Conservation (phyloP, 1,284 basidiomycete species). For the Malassezia caprae region DNA sequence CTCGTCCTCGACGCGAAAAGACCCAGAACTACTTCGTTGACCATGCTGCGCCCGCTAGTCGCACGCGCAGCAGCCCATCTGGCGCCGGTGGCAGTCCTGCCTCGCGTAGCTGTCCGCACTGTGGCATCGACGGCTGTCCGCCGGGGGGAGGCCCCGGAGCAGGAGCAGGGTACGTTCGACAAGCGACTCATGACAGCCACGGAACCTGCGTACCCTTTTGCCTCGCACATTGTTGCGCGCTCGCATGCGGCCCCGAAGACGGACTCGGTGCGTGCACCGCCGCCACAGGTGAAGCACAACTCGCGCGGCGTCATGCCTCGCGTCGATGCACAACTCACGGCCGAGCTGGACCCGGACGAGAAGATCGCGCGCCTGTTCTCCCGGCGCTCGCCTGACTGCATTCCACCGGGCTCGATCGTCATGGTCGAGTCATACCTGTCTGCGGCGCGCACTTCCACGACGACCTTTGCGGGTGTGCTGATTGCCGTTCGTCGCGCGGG, state of each 20-base stretch:
- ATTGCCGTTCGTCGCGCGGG: constrained; percentile 41
- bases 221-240: constrained; percentile 26
- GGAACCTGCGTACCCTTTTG: constrained; percentile 23
- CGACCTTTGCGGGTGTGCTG: constrained; percentile 41
- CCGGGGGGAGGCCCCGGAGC: neutral
- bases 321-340: constrained; percentile 30
- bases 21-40: neutral
- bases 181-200: neutral
- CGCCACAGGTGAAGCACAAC: constrained; percentile 22
- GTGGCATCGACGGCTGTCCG: constrained; percentile 1
- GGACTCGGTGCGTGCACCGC: constrained; percentile 17
- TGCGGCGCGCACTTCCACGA: constrained; percentile 28
- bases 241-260: constrained; percentile 1
- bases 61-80: neutral
- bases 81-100: neutral
- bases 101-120: neutral
- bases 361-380: constrained; percentile 39
- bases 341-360: constrained; percentile 33
- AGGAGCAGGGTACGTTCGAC: neutral
- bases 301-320: constrained; percentile 33
- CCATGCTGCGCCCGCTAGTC: constrained; percentile 5
- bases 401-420: constrained; percentile 43
- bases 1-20: neutral
- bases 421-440: constrained; percentile 42
- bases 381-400: constrained; percentile 27